These are phyloP conservation scores for Fistulifera pelliculosa DNA, from an alignment of 108 stramenopile genomes.

Conservation along the genomic window DNA sequence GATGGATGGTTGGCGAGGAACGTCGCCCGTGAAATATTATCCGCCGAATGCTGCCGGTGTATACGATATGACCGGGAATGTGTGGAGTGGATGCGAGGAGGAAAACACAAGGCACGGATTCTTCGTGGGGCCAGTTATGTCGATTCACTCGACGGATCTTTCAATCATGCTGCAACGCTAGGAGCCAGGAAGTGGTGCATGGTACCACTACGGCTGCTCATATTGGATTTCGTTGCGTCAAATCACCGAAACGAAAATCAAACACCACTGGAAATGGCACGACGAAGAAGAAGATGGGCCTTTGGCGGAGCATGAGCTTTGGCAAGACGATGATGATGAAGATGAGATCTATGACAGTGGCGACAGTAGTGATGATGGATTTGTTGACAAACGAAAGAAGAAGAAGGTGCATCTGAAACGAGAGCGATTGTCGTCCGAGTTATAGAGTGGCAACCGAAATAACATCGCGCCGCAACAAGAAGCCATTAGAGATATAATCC, in stretches of 20 bases:
- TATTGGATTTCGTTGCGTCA: conserved; percentile 81
- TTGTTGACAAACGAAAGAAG: conserved; percentile 19
- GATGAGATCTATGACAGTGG: conserved; percentile 30
- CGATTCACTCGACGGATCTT: conserved; percentile 71
- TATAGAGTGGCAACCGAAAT: conserved; percentile 8
- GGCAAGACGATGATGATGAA: conserved; percentile 31
- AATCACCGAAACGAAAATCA: conserved; percentile 54
- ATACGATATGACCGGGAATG: conserved; percentile 89
- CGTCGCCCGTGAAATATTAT: conserved; percentile 73
- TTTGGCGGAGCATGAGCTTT: conserved; percentile 61
- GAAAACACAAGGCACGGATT: conserved; percentile 78
- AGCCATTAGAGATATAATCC: too few relatives aligned
- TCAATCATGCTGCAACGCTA: conserved; percentile 80
- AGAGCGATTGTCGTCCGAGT: conserved; percentile 30
- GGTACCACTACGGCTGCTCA: conserved; percentile 80
- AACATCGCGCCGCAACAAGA: too few relatives aligned
- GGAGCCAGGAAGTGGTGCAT: conserved; percentile 72
- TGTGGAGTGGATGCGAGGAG: conserved; percentile 91
- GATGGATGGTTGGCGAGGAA: conserved; percentile 79
- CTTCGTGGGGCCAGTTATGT: conserved; percentile 84
- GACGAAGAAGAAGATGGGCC: conserved; percentile 49
- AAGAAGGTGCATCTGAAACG: conserved; percentile 30
- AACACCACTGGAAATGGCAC: conserved; percentile 68
- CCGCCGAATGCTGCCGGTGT: conserved; percentile 78
- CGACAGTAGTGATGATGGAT: conserved; percentile 24